Evolutionary conservation across 2,329 filamentous ascomycete genomes (phyloP).

Genomic region (Zasmidium citrigriseum): DNA sequence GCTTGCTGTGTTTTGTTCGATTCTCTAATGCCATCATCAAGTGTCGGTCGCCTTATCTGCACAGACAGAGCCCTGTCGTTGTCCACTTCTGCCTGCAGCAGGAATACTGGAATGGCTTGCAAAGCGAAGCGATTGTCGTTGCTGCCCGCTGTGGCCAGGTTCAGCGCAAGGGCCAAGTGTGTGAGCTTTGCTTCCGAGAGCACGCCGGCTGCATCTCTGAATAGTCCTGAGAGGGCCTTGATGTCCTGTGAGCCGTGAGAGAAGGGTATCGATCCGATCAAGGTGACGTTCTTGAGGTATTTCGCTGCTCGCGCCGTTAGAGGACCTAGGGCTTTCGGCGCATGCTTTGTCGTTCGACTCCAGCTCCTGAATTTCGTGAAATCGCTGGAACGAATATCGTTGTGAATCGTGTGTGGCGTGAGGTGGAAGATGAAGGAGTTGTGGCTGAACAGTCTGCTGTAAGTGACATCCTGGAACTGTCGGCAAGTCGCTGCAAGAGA

Average conservation of each 20-base stretch:
- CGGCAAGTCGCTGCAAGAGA: constrained; percentile 1
- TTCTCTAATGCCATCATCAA: neutral
- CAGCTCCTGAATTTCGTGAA: constrained; percentile 6
- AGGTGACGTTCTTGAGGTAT: constrained; percentile 5
- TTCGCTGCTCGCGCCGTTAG: constrained; percentile 4
- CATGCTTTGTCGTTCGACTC: neutral
- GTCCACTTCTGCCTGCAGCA: neutral
- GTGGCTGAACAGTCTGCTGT: neutral
- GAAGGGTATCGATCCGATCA: constrained; percentile 6
- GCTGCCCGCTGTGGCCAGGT: neutral
- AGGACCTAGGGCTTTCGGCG: constrained; percentile 5
- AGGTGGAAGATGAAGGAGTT: constrained; percentile 13
- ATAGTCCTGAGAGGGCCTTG: neutral
- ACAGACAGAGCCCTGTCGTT: neutral
- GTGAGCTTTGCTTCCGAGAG: constrained; percentile 2
- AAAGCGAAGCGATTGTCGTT: neutral
- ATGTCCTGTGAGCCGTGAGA: neutral
- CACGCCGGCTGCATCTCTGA: neutral
- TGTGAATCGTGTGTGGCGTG: constrained; percentile 1
- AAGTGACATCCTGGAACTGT: constrained; percentile 4
- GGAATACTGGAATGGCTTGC: constrained; percentile 1
- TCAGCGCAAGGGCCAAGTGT: constrained; percentile 1
- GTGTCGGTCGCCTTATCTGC: neutral
- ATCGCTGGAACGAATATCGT: neutral
- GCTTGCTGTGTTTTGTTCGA: constrained; percentile 7